Evolutionary conservation across 2,329 filamentous ascomycete genomes (phyloP).

Genomic region (Pezicula neosporulosa): DNA sequence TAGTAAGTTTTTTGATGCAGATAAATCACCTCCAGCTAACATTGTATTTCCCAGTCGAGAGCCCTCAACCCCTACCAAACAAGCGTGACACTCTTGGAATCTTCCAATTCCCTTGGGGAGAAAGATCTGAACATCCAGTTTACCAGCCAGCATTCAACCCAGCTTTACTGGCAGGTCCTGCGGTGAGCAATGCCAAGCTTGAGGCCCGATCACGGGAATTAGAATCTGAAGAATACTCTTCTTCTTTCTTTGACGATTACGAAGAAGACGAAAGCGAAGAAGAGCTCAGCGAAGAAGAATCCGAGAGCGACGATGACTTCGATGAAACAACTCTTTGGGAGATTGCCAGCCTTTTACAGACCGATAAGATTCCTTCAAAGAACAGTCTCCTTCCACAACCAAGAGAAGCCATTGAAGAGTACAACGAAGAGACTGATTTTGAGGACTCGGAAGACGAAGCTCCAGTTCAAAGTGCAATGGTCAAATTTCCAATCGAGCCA

Average conservation of each 20-base stretch:
- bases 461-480: constrained; percentile 4
- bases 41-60: constrained; percentile 41
- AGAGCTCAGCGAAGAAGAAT: constrained; percentile 31
- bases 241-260: constrained; percentile 58
- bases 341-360: constrained; percentile 56
- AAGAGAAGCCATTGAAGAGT: constrained; percentile 6
- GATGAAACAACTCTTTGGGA: constrained; percentile 62
- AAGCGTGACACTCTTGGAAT: constrained; percentile 58
- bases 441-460: constrained; percentile 7
- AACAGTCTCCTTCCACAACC: constrained; percentile 42
- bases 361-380: constrained; percentile 47
- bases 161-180: constrained; percentile 11
- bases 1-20: constrained; percentile 16
- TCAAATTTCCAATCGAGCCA: constrained; percentile 17
- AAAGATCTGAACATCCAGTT: constrained; percentile 52
- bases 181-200: constrained; percentile 15
- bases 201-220: constrained; percentile 21
- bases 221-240: constrained; percentile 21
- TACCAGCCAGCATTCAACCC: constrained; percentile 36
- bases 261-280: constrained; percentile 40
- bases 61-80: constrained; percentile 54
- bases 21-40: constrained; percentile 5
- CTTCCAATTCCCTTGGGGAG: constrained; percentile 65
- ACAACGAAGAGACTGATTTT: constrained; percentile 14
- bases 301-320: constrained; percentile 47